phyloP scores from a whole-genome alignment of 371 early-diverging fungal species.

The Rhizopus sp. region DNA sequence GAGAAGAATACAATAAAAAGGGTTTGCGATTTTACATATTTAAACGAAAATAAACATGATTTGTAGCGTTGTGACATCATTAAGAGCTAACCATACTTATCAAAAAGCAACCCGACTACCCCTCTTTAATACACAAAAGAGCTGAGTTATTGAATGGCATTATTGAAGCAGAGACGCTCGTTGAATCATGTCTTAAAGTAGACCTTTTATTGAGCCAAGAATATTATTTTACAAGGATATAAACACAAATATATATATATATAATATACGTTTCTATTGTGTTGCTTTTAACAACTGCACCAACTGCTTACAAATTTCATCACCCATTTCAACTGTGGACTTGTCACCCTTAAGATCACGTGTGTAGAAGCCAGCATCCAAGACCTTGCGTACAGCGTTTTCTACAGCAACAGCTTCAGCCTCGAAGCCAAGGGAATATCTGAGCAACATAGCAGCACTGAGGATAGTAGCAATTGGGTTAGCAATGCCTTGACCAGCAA shows the following conservation, averaged over 20 bases:
- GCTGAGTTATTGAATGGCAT: no score
- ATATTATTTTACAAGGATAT: background rate
- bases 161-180: no score
- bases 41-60: slow-evolving; percentile 25
- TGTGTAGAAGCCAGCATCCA: slow-evolving; percentile 87
- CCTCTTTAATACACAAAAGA: no score
- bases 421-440: slow-evolving; percentile 90
- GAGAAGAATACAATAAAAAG: slow-evolving; percentile 21
- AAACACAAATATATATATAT: background rate
- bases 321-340: slow-evolving; percentile 85
- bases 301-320: slow-evolving; percentile 81
- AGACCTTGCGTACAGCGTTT: slow-evolving; percentile 88
- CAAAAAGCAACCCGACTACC: no score
- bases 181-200: no score
- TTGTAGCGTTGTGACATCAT: slow-evolving; percentile 1
- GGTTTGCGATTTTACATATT: slow-evolving; percentile 32
- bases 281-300: slow-evolving; percentile 54
- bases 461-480: slow-evolving; percentile 98
- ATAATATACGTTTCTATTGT: no score
- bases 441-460: slow-evolving; percentile 90
- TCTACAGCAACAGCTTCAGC: slow-evolving; percentile 89
- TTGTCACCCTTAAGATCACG: slow-evolving; percentile 87
- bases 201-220: background rate
- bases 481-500: slow-evolving; percentile 93
- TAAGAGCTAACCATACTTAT: no score